These are phyloP conservation scores for Boletus sp. DNA, from an alignment of 768 basidiomycete genomes.

Conservation along the genomic window DNA sequence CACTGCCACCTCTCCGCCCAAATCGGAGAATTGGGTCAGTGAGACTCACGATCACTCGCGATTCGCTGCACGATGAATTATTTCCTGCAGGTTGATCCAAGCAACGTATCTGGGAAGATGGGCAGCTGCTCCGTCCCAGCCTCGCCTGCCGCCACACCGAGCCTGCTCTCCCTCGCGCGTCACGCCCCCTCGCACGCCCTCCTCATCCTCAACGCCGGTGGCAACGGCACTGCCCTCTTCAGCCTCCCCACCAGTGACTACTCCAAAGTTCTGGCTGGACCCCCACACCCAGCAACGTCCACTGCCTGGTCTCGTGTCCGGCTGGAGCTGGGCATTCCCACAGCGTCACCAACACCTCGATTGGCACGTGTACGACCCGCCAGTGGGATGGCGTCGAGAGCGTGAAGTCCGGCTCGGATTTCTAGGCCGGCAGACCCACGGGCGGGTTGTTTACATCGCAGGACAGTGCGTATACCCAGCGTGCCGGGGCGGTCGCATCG, in stretches of 20 bases:
- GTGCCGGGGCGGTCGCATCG: constrained; percentile 7
- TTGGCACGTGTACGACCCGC: constrained; percentile 11
- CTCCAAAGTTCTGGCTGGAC: constrained; percentile 81
- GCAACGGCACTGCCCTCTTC: constrained; percentile 75
- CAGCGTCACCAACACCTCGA: constrained; percentile 13
- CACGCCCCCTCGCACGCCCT: constrained; percentile 72
- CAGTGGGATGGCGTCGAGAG: constrained; percentile 36
- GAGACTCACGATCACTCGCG: no score
- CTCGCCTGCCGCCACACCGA: constrained; percentile 45
- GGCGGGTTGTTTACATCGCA: constrained; percentile 21
- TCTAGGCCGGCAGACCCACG: constrained; percentile 54
- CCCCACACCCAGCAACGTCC: neutral
- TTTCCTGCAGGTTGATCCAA: no score
- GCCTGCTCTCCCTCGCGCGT: constrained; percentile 66
- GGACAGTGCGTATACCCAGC: constrained; percentile 16
- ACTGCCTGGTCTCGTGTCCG: neutral
- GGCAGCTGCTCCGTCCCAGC: no score
- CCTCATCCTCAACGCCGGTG: constrained; percentile 80
- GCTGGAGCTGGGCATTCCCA: constrained; percentile 25
- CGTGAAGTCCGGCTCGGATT: constrained; percentile 70
- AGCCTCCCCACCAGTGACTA: constrained; percentile 83
- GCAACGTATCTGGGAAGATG: no score
- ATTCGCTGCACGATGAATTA: no score
- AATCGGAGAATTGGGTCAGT: no score
- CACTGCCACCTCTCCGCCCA: no score